These are phyloP conservation scores for Lentinula guzmanii DNA, from an alignment of 768 basidiomycete genomes.

Conservation along the genomic window DNA sequence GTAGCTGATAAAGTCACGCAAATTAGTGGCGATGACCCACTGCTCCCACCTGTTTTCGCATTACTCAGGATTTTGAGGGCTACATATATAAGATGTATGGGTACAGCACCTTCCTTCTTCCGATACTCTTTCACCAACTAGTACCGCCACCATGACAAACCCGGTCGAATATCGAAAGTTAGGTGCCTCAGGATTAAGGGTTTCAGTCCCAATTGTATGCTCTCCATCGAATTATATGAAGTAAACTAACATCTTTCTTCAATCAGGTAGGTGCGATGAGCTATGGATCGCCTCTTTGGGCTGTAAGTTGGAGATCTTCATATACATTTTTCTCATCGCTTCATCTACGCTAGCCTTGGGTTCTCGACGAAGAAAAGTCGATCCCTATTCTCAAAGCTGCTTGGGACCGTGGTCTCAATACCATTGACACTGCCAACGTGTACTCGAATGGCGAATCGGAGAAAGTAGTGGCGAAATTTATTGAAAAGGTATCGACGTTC, in stretches of 20 bases:
- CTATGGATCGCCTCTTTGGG: constrained; percentile 14
- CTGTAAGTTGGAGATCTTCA: constrained; percentile 6
- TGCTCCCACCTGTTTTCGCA: too few species aligned
- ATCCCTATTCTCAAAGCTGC: constrained; percentile 42
- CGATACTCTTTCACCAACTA: too few species aligned
- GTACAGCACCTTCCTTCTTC: background rate
- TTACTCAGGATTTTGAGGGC: too few species aligned
- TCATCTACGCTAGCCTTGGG: constrained; percentile 33
- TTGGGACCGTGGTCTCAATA: constrained; percentile 31
- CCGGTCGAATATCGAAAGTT: constrained; percentile 1
- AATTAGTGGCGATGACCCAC: too few species aligned
- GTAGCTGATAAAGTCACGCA: too few species aligned
- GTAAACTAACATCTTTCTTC: background rate
- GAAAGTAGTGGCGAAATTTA: constrained; percentile 33
- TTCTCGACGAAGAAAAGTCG: constrained; percentile 39
- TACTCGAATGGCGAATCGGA: constrained; percentile 36
- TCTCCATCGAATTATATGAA: too few species aligned
- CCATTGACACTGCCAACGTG: constrained; percentile 30
- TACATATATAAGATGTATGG: background rate
- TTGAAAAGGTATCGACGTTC: constrained; percentile 22
- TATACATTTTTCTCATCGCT: too few species aligned
- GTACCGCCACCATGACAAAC: background rate
- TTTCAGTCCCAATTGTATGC: constrained; percentile 2
- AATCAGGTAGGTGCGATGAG: constrained; percentile 19
- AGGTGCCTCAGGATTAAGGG: constrained; percentile 1